phyloP scores from a whole-genome alignment of 495 filamentous ascomycete species.

The Zalerion maritima region DNA sequence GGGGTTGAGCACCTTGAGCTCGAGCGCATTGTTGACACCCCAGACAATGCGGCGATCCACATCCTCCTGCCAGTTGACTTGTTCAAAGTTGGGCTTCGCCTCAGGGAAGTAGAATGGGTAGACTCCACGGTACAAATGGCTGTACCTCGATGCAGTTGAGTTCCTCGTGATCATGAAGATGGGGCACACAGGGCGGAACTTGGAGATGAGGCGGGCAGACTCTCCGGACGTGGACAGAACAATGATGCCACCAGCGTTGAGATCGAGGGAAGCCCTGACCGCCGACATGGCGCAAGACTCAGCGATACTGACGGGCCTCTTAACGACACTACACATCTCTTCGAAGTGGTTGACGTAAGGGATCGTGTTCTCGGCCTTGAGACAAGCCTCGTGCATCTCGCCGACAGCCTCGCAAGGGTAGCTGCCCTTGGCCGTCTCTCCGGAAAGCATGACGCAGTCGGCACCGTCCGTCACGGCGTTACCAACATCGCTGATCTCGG shows the following conservation, averaged over 20 bases:
- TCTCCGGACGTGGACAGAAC: constrained; percentile 83
- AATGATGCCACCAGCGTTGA: constrained; percentile 90
- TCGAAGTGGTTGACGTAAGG: constrained; percentile 94
- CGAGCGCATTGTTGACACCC: constrained; percentile 74
- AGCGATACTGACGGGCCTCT: constrained; percentile 66
- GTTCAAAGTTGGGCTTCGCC: constrained; percentile 80
- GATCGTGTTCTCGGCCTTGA: constrained; percentile 90
- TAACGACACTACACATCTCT: constrained; percentile 70
- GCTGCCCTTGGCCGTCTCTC: constrained; percentile 94
- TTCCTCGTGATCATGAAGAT: constrained; percentile 97
- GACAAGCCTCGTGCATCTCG: constrained; percentile 96
- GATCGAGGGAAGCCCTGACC: constrained; percentile 82
- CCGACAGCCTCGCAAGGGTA: constrained; percentile 86
- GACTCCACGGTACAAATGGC: constrained; percentile 91
- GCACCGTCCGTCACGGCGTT: constrained; percentile 96
- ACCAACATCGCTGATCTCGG: constrained; percentile 95
- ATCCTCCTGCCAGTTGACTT: constrained; percentile 92
- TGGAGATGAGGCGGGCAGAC: constrained; percentile 87
- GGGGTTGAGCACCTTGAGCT: constrained; percentile 66
- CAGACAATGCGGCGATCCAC: constrained; percentile 93
- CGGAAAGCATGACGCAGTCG: constrained; percentile 98
- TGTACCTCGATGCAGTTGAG: constrained; percentile 68
- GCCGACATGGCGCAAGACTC: constrained; percentile 95
- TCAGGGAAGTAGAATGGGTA: constrained; percentile 93
- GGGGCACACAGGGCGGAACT: constrained; percentile 95